These are phyloP conservation scores for Cryptococcus jaspeensis DNA, from an alignment of 1,284 basidiomycete genomes.

Conservation along the genomic window DNA sequence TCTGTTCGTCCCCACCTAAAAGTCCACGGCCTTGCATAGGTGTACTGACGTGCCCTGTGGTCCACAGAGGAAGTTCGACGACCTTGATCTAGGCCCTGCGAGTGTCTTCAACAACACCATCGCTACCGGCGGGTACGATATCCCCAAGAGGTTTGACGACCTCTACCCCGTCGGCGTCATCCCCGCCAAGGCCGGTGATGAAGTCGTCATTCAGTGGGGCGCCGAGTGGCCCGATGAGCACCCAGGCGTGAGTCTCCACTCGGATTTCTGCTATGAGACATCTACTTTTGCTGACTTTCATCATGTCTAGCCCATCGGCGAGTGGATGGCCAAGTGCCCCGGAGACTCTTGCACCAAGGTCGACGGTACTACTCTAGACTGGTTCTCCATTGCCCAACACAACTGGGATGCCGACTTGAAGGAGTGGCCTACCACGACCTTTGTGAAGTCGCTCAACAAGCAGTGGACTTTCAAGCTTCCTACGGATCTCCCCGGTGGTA, in stretches of 20 bases:
- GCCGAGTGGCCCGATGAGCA: not conserved
- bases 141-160: not conserved
- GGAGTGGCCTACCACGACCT: constrained; percentile 3
- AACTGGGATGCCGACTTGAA: not conserved
- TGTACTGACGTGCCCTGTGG: too few relatives aligned
- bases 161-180: not conserved
- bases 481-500: constrained; percentile 1
- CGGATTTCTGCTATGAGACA: too few relatives aligned
- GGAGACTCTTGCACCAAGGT: not conserved
- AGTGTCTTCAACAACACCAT: not conserved
- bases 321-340: constrained; percentile 3
- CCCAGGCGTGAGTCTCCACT: not conserved
- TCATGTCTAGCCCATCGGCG: not conserved
- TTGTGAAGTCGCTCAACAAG: not conserved
- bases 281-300: not conserved
- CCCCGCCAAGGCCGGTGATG: constrained; percentile 1
- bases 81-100: not conserved
- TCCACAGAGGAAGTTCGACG: not conserved
- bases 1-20: not conserved
- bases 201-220: constrained; percentile 3
- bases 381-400: constrained; percentile 4
- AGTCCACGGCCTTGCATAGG: too few relatives aligned
- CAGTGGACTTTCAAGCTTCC: constrained; percentile 2
- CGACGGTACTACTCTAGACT: constrained; percentile 1
- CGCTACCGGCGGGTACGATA: constrained; percentile 1